A percentile compares a stretch with the other conserved stretches of the same genome.
Conservation (phyloP, 208 protist species). For the Wallacemonas rigidus region DNA sequence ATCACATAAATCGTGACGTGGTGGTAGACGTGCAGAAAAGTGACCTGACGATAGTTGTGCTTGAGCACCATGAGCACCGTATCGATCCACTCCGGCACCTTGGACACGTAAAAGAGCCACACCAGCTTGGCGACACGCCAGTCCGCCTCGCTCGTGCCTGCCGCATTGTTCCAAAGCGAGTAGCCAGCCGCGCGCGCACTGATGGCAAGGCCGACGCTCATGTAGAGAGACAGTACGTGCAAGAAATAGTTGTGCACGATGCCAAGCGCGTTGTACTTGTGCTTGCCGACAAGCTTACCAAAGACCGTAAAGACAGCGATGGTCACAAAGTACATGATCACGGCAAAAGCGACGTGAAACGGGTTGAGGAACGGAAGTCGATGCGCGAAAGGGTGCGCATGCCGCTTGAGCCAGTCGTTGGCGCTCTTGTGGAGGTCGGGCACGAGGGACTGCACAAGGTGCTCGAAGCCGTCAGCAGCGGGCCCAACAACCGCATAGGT, state of each 20-base stretch:
- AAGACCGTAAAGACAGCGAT: conserved; percentile 35
- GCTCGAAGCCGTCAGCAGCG: conserved; percentile 33
- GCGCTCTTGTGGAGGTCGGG: conserved; percentile 24
- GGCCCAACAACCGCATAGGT: conserved; percentile 37
- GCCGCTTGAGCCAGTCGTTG: conserved; percentile 20
- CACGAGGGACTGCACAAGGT: conserved; percentile 25
- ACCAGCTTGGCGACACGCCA: conserved; percentile 70
- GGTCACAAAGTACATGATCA: conserved; percentile 47
- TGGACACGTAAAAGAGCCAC: conserved; percentile 82
- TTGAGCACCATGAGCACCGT: conserved; percentile 78
- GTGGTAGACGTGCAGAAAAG: conserved; percentile 84
- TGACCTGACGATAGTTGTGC: conserved; percentile 78
- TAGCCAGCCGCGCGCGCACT: conserved; percentile 63
- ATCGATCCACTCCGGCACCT: conserved; percentile 79
- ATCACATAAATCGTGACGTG: conserved; percentile 77
- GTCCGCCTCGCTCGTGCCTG: conserved; percentile 39
- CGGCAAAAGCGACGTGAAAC: conserved; percentile 44
- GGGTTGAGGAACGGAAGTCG: conserved; percentile 58
- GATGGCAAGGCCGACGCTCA: conserved; percentile 64
- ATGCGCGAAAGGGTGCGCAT: conserved; percentile 52
- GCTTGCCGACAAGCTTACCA: conserved; percentile 54
- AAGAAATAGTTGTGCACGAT: conserved; percentile 73
- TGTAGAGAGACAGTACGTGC: conserved; percentile 67
- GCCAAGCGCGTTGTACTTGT: conserved; percentile 42
- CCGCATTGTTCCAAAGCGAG: conserved; percentile 72